phyloP scores from a whole-genome alignment of 257 asterid species.

The Nicotiana otophora region DNA sequence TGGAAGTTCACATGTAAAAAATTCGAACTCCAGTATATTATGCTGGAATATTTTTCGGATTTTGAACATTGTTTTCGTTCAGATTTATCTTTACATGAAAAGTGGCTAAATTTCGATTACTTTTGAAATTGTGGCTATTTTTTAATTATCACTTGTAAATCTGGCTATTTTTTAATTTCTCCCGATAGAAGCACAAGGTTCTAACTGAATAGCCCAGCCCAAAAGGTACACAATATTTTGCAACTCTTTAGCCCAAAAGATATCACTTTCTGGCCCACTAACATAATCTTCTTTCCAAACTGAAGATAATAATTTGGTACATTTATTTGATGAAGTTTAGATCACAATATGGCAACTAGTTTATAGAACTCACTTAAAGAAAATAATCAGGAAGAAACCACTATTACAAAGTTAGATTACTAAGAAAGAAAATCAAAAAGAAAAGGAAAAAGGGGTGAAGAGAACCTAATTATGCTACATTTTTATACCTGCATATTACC shows the following conservation, averaged over 20 bases:
- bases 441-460: not conserved
- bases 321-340: not conserved
- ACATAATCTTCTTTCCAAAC: not conserved
- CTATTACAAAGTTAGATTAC: constrained; percentile 10
- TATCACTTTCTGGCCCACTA: not conserved
- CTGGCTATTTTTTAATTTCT: no score
- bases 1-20: no score
- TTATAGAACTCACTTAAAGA: not conserved
- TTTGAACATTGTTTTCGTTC: no score
- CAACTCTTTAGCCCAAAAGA: not conserved
- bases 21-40: no score
- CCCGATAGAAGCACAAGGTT: not conserved
- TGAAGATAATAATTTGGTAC: not conserved
- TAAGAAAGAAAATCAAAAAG: not conserved
- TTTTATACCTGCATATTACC: constrained; percentile 76
- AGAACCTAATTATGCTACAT: constrained; percentile 17
- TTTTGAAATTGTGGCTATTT: no score
- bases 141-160: no score
- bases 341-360: not conserved
- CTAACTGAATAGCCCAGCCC: not conserved
- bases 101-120: no score
- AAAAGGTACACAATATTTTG: not conserved
- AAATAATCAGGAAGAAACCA: constrained; percentile 3
- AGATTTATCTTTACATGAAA: no score
- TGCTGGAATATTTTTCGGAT: no score